Evolutionary conservation across 768 basidiomycete genomes (phyloP), one percentile per base, ranked within the genome.

Genomic region (Pisolithus tinctorius): DNA sequence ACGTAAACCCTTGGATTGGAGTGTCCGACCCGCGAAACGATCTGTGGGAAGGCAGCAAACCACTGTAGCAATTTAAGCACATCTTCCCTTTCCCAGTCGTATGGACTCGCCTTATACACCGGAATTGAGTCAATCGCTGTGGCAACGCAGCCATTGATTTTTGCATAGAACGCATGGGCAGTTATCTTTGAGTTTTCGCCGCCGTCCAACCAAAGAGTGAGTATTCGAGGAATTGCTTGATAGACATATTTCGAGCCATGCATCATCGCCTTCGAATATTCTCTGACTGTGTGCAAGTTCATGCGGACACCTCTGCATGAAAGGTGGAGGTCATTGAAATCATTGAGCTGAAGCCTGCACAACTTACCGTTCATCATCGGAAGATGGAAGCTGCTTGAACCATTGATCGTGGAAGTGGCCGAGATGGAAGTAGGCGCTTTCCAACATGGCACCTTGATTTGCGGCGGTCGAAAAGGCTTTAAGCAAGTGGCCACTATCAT

Each of bases 31-130:
- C 96, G 82, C 13, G 95, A 98, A 13, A 94, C 92, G 48, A 98
- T 90, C 73, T 98, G 96, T 3, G 94, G 93, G 56, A 97, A 94
- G 1, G 93, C 94, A 0, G 88, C 93, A 58, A 83, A 88, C 93
- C 95, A 98, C 93, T 98, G 44, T 14, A 43, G 23, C 4, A 47
- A 55, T 4, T 40, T 50, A 40, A 57, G 41, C 26, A 48, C 10
- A 27, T 41, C 30, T 10, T 30, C 50, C 17, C 5, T 30, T 7
- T 6, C n/a, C 16, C 2, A 42, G 34, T 44, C 43, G n/a, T 14
- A 34, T 6, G 23, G 14, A 51, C 71, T 52, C 48, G 83, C 94
- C 74, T 94, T 94, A 70, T 89, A 97, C 1, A 77, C 74, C 0
- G 94, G 88, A 1, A 88, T 72, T 1, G 74, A 74, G 39, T 71